phyloP scores from a whole-genome alignment of 1,284 basidiomycete genomes.

The Irpex rosettiformis region DNA sequence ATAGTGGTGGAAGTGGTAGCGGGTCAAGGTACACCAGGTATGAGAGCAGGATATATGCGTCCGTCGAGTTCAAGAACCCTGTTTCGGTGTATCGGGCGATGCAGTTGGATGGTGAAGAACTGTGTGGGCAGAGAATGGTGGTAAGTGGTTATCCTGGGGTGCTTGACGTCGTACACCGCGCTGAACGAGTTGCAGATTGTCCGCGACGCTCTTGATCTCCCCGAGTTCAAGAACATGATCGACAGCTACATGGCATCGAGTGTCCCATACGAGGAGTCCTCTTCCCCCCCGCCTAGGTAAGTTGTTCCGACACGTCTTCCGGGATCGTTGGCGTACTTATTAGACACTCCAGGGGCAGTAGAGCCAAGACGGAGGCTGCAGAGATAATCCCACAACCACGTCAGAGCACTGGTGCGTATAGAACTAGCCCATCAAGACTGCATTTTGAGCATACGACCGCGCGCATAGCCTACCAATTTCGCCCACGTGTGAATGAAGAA shows the following conservation, averaged over 20 bases:
- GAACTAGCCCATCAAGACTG: background rate
- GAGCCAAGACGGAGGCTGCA: no score
- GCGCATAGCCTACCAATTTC: background rate
- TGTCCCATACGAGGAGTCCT: no score
- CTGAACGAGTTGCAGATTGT: constrained; percentile 7
- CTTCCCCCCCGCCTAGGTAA: no score
- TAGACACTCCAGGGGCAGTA: no score
- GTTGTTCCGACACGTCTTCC: no score
- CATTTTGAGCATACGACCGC: background rate
- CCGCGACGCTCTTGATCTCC: constrained; percentile 46
- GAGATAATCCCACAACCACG: no score
- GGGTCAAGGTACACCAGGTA: constrained; percentile 10
- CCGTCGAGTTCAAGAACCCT: constrained; percentile 39
- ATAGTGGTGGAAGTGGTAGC: no score
- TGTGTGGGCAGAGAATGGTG: constrained; percentile 38
- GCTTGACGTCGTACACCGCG: constrained; percentile 32
- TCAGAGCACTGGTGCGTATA: no score
- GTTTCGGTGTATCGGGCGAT: constrained; percentile 38
- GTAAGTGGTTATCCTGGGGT: constrained; percentile 34
- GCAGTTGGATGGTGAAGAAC: constrained; percentile 30
- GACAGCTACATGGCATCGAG: constrained; percentile 27
- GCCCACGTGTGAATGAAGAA: background rate
- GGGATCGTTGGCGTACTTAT: no score
- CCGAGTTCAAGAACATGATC: constrained; percentile 43
- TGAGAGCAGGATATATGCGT: constrained; percentile 41